A percentile compares a stretch with the other conserved stretches of the same genome.
These are phyloP conservation scores for Suillus variegatus DNA, from an alignment of 768 basidiomycete genomes.

Conservation along the genomic window DNA sequence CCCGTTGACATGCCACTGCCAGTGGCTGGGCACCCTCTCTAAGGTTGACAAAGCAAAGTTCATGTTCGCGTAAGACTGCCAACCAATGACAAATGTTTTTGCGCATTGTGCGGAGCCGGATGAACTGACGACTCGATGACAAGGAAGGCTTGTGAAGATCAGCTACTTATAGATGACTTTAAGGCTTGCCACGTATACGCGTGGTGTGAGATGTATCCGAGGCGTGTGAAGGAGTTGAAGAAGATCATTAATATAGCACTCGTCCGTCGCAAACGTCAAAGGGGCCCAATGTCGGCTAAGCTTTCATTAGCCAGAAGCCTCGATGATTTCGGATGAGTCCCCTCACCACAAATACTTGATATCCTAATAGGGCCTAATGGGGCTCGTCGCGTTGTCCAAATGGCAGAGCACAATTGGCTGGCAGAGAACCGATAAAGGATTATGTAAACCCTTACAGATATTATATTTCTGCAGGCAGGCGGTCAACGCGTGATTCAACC, in stretches of 20 bases:
- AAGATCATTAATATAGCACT: constrained; percentile 10
- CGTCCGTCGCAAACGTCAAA: constrained; percentile 11
- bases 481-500: background rate
- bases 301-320: background rate
- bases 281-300: background rate
- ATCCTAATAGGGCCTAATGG: background rate
- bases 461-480: background rate
- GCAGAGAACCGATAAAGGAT: constrained; percentile 4
- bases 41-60: background rate
- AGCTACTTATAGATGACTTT: constrained; percentile 2
- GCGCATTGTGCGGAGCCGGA: background rate
- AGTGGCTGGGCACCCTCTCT: background rate
- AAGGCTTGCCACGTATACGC: background rate
- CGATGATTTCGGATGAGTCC: background rate
- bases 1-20: background rate
- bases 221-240: constrained; percentile 10
- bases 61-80: background rate
- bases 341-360: background rate
- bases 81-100: background rate
- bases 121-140: background rate
- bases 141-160: constrained; percentile 5
- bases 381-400: background rate
- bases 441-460: constrained; percentile 9
- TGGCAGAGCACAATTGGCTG: constrained; percentile 6
- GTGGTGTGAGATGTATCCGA: constrained; percentile 8